Evolutionary conservation across 164 flowering plant species (phyloP).

Genomic region (Buxus sempervirens): DNA sequence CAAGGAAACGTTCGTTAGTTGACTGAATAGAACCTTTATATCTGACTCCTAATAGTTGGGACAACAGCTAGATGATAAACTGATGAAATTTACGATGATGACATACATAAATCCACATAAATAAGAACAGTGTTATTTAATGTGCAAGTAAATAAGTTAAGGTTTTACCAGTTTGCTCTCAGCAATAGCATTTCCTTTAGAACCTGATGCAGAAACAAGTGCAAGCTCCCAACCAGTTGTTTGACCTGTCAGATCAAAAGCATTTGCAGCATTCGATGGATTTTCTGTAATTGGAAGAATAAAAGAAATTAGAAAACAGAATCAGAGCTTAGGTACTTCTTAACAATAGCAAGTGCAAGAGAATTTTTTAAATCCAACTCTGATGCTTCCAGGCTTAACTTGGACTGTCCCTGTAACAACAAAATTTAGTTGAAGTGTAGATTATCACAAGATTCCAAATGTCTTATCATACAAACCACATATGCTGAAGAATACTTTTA

Average conservation of each 20-base stretch:
- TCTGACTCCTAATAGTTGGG: not conserved
- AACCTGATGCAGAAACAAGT: constrained; percentile 22
- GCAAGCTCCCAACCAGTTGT: constrained; percentile 34
- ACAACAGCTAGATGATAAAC: too few relatives aligned
- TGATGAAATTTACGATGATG: not conserved
- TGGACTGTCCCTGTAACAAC: constrained; percentile 24
- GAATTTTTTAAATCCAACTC: constrained; percentile 23
- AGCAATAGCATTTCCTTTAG: constrained; percentile 14
- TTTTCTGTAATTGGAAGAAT: constrained; percentile 9
- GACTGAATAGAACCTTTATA: not conserved
- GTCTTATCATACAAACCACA: not conserved
- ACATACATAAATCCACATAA: not conserved
- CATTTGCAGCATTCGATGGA: constrained; percentile 15
- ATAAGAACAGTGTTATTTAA: not conserved
- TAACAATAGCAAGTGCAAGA: constrained; percentile 18
- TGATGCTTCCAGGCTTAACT: constrained; percentile 18
- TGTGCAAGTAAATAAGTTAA: not conserved
- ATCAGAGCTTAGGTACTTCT: not conserved
- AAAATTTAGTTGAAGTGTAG: not conserved
- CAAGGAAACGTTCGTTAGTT: not conserved
- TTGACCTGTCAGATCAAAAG: constrained; percentile 10
- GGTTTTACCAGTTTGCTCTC: constrained; percentile 24
- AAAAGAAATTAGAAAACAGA: not conserved
- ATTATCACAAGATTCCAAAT: not conserved
- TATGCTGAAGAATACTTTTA: constrained; percentile 6